Evolutionary conservation across 805 yeast species (phyloP), one percentile per base, ranked within the genome.

Genomic region (Ogataea haglerorum): DNA sequence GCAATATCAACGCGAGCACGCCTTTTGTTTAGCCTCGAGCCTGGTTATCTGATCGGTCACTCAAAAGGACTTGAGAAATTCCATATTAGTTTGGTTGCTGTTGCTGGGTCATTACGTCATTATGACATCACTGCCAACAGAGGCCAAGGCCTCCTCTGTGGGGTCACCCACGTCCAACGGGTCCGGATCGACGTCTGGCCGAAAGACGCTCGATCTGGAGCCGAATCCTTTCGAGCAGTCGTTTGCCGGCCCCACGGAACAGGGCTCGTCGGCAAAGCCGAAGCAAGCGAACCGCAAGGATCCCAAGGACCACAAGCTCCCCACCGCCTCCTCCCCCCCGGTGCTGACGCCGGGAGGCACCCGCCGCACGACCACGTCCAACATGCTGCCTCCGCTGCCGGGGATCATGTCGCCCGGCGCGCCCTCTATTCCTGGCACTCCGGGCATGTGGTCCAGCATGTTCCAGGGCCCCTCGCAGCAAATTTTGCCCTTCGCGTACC

Each of bases 171-270:
- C 38, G 25, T 36, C 47, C n/a, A 40, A 27, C 29, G 37, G 44
- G 23, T 38, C 46, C 5, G 36, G 32, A 13, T 23, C 41, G 10
- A 41, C 38, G 16, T 26, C 31, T 6, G 19, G 19, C 24, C 36
- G 36, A 26, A 53, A 53, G 46, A 53, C 60, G 2, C 44, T 63
- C 15, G 68, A 61, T 40, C 38, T 89, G 43, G 99, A 93, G 61
- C 96, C 93, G 8, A 91, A 91, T 56, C 97, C 97, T 4, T 91
- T 91, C 59, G 99, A 91, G 63, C 85, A 84, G 61, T 85, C 95
- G 36, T 91, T 91, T 67, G 96, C 62, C 6, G 56, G 52, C 27
- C 48, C 44, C 37, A 45, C 55, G 17, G 51, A 46, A 8, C 36
- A 44, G 14, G 28, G 28, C 32, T 10, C 45, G 24, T 21, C 35